Evolutionary conservation across 2,329 filamentous ascomycete genomes (phyloP).

Genomic region (Xylariales sp.): DNA sequence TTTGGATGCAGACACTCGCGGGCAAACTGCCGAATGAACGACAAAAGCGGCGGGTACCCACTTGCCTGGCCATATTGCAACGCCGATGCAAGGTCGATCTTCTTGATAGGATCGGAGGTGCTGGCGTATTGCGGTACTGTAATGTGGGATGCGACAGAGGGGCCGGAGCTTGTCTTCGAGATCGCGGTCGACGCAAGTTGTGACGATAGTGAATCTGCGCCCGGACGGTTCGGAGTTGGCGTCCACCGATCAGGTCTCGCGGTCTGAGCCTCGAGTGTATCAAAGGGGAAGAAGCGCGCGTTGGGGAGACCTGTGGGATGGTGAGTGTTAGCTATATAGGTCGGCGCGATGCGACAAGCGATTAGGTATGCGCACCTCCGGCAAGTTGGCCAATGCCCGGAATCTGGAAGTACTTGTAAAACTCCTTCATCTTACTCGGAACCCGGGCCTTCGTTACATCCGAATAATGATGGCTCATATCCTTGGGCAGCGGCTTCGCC

Average conservation of each 20-base stretch:
- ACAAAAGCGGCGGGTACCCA: slow-evolving; percentile 74
- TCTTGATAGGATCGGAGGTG: slow-evolving; percentile 54
- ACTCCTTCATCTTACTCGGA: slow-evolving; percentile 67
- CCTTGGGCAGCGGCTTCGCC: slow-evolving; percentile 49
- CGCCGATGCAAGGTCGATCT: slow-evolving; percentile 76
- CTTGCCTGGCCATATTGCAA: slow-evolving; percentile 83
- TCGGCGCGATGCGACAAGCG: background rate
- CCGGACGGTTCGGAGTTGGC: slow-evolving; percentile 60
- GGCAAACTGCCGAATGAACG: slow-evolving; percentile 75
- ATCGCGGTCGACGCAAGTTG: slow-evolving; percentile 28
- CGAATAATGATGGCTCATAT: slow-evolving; percentile 78
- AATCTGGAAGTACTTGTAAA: slow-evolving; percentile 78
- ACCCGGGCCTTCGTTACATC: slow-evolving; percentile 60
- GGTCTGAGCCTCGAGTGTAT: slow-evolving; percentile 79
- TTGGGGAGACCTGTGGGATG: slow-evolving; percentile 67
- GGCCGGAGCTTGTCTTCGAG: slow-evolving; percentile 16
- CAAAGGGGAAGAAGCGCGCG: slow-evolving; percentile 79
- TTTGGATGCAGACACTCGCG: slow-evolving; percentile 74
- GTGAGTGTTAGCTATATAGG: background rate
- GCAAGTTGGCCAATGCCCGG: slow-evolving; percentile 59
- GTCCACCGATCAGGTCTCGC: slow-evolving; percentile 71
- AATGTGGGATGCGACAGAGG: slow-evolving; percentile 46
- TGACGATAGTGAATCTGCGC: slow-evolving; percentile 29
- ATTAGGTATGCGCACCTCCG: slow-evolving; percentile 41
- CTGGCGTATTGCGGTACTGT: slow-evolving; percentile 55